Evolutionary conservation across 768 basidiomycete species (phyloP).

Genomic region (Tulasnella sp.): DNA sequence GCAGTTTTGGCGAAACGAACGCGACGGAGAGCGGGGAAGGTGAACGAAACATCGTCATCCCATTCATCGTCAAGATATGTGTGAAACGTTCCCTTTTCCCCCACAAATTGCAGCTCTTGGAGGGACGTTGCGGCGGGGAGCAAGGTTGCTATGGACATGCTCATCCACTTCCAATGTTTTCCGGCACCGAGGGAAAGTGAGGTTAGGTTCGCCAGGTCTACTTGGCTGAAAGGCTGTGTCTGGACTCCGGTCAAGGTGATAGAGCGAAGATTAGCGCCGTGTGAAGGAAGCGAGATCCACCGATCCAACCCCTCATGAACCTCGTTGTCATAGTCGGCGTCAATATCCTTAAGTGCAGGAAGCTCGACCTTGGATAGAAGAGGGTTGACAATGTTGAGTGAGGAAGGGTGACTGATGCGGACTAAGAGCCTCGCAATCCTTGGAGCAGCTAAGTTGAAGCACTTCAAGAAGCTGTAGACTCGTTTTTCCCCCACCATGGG

Average conservation of each 20-base stretch:
- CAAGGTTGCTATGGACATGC: not conserved
- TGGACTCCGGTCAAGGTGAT: not conserved
- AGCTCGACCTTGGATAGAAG: not conserved
- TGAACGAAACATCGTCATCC: not conserved
- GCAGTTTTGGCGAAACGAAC: not conserved
- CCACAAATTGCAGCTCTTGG: not conserved
- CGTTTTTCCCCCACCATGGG: not conserved
- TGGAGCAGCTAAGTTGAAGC: not conserved
- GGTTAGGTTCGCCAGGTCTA: not conserved
- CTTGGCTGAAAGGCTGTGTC: not conserved
- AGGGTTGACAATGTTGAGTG: not conserved
- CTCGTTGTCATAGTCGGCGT: not conserved
- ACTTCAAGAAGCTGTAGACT: not conserved
- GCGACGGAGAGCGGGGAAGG: not conserved
- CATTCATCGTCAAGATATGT: not conserved
- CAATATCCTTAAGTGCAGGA: not conserved
- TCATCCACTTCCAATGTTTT: not conserved
- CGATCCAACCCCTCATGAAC: not conserved
- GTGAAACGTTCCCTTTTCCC: not conserved
- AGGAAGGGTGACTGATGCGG: not conserved
- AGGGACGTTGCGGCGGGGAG: not conserved
- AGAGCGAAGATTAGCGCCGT: not conserved
- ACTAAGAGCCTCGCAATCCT: not conserved
- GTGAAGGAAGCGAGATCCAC: not conserved
- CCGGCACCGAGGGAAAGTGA: not conserved